These are phyloP conservation scores for Sugiyamaella smithiae DNA, from an alignment of 805 yeast species.

Conservation along the genomic window DNA sequence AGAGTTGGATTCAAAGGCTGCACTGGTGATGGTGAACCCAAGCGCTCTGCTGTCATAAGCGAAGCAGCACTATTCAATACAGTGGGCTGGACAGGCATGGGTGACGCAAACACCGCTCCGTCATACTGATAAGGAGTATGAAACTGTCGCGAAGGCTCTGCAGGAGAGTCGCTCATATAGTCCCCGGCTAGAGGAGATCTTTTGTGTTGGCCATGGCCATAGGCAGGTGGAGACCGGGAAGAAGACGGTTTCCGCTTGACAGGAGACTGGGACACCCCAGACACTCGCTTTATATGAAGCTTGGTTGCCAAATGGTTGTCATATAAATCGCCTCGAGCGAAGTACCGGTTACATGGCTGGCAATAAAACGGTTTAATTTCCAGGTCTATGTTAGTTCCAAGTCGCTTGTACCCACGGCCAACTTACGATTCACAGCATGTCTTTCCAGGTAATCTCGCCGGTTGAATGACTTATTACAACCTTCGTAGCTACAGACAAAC, in stretches of 20 bases:
- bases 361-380: conserved; percentile 36
- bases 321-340: conserved; percentile 34
- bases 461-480: conserved; percentile 36
- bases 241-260: background rate
- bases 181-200: background rate
- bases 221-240: background rate
- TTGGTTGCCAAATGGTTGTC: conserved; percentile 36
- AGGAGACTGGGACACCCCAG: background rate
- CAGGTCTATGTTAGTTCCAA: conserved; percentile 21
- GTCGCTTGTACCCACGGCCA: background rate
- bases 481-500: conserved; percentile 35
- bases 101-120: background rate
- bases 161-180: background rate
- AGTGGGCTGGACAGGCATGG: background rate
- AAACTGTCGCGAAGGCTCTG: background rate
- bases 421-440: conserved; percentile 36
- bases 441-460: conserved; percentile 37
- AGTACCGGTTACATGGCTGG: conserved; percentile 34
- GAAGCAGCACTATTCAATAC: background rate
- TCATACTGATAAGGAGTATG: background rate
- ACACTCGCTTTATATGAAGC: conserved; percentile 31
- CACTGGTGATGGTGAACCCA: background rate
- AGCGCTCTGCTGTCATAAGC: background rate
- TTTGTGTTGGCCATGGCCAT: background rate
- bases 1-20: background rate